Evolutionary conservation across 1,284 basidiomycete genomes (phyloP).

Genomic region (Puccinia hordei): DNA sequence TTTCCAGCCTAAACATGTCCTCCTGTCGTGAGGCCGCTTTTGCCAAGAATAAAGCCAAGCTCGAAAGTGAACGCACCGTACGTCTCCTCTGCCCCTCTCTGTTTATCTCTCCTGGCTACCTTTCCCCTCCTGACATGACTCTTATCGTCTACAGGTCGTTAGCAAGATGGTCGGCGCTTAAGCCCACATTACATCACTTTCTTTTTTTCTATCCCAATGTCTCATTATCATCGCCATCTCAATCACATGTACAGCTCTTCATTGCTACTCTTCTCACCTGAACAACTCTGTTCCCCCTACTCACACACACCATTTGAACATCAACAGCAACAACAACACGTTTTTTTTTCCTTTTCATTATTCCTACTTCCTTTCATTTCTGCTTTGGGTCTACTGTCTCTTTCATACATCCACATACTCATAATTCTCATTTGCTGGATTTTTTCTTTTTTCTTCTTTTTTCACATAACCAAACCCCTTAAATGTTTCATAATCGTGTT

Average conservation of each 20-base stretch:
- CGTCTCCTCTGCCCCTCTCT: not conserved
- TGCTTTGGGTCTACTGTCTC: too few species aligned
- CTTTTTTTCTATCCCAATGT: not conserved
- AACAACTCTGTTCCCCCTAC: not conserved
- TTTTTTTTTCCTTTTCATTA: too few species aligned
- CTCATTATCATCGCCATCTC: not conserved
- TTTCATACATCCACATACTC: too few species aligned
- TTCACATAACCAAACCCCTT: not conserved
- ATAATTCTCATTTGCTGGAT: too few species aligned
- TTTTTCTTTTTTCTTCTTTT: not conserved
- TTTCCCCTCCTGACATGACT: not conserved
- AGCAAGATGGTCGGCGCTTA: conserved; percentile 48
- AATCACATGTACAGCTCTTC: not conserved
- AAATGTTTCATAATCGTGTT: not conserved
- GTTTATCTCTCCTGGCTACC: not conserved
- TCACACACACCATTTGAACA: not conserved
- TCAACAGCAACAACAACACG: too few species aligned
- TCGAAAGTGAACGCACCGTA: conserved; percentile 61
- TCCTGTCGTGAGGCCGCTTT: conserved; percentile 62
- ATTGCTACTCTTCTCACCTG: not conserved
- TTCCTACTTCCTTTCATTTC: too few species aligned
- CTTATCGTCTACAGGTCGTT: conserved; percentile 17
- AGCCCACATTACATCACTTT: not conserved
- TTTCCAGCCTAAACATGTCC: conserved; percentile 59
- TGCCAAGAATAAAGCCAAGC: conserved; percentile 61